Evolutionary conservation across 75 land plant species (phyloP).

Genomic region (Cryptomeria japonica): DNA sequence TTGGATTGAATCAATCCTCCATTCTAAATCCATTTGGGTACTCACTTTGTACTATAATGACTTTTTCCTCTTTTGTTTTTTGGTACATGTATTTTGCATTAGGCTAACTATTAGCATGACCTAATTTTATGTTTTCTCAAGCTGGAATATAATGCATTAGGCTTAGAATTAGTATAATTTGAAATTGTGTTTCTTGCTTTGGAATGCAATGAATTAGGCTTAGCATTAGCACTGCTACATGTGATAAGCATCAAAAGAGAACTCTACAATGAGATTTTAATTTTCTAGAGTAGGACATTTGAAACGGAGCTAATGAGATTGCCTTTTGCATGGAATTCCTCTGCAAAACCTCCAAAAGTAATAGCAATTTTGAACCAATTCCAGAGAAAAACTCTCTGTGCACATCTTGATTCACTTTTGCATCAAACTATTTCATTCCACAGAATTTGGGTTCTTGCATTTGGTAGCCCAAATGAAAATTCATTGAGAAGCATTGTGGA

Average conservation of each 20-base stretch:
- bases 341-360: conserved; percentile 57
- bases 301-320: conserved; percentile 84
- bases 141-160: not conserved
- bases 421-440: conserved; percentile 88
- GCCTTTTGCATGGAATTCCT: conserved; percentile 71
- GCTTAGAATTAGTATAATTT: not conserved
- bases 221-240: not conserved
- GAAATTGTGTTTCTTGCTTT: not conserved
- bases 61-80: not conserved
- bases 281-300: conserved; percentile 56
- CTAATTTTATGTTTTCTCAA: not conserved
- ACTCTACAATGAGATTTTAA: conserved; percentile 73
- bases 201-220: not conserved
- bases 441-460: conserved; percentile 92
- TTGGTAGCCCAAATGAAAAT: conserved; percentile 84
- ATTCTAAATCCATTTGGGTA: not conserved
- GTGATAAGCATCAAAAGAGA: conserved; percentile 63
- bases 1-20: not conserved
- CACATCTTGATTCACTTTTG: conserved; percentile 84
- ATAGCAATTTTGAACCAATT: conserved; percentile 93
- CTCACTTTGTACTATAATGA: not conserved
- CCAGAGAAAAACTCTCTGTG: conserved; percentile 90
- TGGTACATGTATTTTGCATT: not conserved
- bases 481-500: conserved; percentile 70
- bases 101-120: not conserved